Evolutionary conservation across 2,329 filamentous ascomycete species (phyloP).

Genomic region (Myriosclerotinia curreyana): DNA sequence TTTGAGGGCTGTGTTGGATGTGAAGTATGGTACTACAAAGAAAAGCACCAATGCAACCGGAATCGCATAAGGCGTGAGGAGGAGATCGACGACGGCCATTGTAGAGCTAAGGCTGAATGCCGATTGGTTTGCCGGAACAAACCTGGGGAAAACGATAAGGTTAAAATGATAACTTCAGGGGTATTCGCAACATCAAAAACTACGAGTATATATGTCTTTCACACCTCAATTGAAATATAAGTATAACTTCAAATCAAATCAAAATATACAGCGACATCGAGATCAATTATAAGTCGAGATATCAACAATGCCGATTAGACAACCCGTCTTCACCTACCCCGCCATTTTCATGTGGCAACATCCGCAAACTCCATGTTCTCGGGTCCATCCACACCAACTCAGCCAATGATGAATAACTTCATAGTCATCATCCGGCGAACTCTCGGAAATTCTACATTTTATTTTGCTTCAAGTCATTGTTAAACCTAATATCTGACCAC

Average conservation of each 20-base stretch:
- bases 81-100: constrained; percentile 41
- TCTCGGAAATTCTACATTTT: constrained; percentile 10
- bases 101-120: background rate
- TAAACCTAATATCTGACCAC: background rate
- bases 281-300: constrained; percentile 13
- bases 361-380: background rate
- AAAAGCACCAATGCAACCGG: constrained; percentile 46
- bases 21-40: constrained; percentile 39
- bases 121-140: background rate
- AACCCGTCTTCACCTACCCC: constrained; percentile 10
- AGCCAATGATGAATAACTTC: background rate
- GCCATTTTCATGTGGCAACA: background rate
- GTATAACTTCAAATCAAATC: background rate
- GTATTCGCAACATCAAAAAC: too few relatives aligned
- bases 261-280: constrained; percentile 9
- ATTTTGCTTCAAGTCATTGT: background rate
- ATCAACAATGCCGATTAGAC: constrained; percentile 5
- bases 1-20: constrained; percentile 34
- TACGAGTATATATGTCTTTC: too few relatives aligned
- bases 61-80: constrained; percentile 49
- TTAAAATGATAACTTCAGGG: background rate
- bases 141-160: too few relatives aligned
- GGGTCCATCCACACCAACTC: too few relatives aligned
- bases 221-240: too few relatives aligned
- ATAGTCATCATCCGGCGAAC: constrained; percentile 11